Conservation (phyloP, 2,329 filamentous ascomycete genomes). For the Calonectria pauciramosa region DNA sequence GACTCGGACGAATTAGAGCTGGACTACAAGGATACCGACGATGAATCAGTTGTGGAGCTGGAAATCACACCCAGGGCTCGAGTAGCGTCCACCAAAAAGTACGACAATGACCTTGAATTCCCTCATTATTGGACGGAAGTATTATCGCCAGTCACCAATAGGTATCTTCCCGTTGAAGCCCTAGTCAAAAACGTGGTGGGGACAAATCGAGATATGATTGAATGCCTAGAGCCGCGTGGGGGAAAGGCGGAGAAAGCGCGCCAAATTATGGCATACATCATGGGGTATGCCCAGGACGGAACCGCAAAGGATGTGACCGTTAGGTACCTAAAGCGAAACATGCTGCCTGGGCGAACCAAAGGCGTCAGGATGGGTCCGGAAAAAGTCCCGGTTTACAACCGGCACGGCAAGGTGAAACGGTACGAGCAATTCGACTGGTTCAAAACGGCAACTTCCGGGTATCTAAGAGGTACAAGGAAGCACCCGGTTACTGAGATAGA, state of each 20-base stretch:
- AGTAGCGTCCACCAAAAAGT: constrained; percentile 60
- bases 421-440: constrained; percentile 93
- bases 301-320: constrained; percentile 96
- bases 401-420: constrained; percentile 80
- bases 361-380: constrained; percentile 83
- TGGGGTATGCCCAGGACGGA: constrained; percentile 86
- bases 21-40: constrained; percentile 64
- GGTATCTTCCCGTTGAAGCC: constrained; percentile 83
- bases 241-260: constrained; percentile 86
- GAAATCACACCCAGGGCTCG: constrained; percentile 56
- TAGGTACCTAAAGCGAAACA: constrained; percentile 85
- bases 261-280: constrained; percentile 90
- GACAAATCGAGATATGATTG: constrained; percentile 78
- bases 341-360: constrained; percentile 91
- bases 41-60: constrained; percentile 72
- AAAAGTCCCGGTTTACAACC: constrained; percentile 85
- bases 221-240: constrained; percentile 86
- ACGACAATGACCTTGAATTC: constrained; percentile 83
- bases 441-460: constrained; percentile 81
- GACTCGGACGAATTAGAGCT: constrained; percentile 62
- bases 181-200: constrained; percentile 78
- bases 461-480: constrained; percentile 65
- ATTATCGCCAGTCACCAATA: constrained; percentile 84
- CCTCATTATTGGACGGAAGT: constrained; percentile 96
- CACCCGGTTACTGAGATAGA: constrained; percentile 78